Percentiles rank a stretch among this genome's conserved stretches.
Conservation (phyloP, 495 filamentous ascomycete genomes). For the Podospora pseudoanserina region DNA sequence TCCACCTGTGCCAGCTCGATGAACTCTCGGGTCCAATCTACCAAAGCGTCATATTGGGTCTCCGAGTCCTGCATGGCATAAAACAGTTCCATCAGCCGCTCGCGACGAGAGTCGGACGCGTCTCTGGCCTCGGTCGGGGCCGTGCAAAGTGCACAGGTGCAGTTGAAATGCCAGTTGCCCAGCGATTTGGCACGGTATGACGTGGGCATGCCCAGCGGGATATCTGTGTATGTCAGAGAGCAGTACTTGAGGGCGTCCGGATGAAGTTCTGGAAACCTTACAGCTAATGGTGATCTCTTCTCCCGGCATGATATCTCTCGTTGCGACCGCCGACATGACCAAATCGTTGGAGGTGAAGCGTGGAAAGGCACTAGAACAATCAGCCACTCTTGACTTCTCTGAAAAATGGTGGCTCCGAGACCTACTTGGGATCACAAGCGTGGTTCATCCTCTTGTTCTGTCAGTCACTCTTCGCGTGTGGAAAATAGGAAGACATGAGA, state of each 20-base stretch:
- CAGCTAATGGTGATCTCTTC: slow-evolving; percentile 42
- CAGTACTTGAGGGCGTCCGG: no score
- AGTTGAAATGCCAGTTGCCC: slow-evolving; percentile 36
- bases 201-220: slow-evolving; percentile 31
- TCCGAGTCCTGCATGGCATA: slow-evolving; percentile 23
- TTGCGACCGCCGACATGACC: slow-evolving; percentile 34
- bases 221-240: slow-evolving; percentile 18
- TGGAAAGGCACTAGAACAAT: slow-evolving; percentile 25
- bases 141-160: slow-evolving; percentile 33
- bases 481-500: background rate
- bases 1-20: slow-evolving; percentile 30
- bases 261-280: slow-evolving; percentile 4
- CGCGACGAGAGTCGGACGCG: slow-evolving; percentile 30
- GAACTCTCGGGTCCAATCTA: slow-evolving; percentile 28
- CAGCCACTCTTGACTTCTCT: background rate
- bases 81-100: slow-evolving; percentile 27
- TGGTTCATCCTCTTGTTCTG: slow-evolving; percentile 36
- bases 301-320: slow-evolving; percentile 32
- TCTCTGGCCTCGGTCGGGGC: slow-evolving; percentile 17
- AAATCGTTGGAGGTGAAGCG: slow-evolving; percentile 29
- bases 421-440: slow-evolving; percentile 38
- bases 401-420: background rate
- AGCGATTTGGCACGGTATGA: slow-evolving; percentile 25
- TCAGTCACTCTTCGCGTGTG: background rate
- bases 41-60: slow-evolving; percentile 18